Evolutionary conservation across 2,329 filamentous ascomycete species (phyloP), one percentile per base, ranked within the genome.

Genomic region (Knufia petricola): DNA sequence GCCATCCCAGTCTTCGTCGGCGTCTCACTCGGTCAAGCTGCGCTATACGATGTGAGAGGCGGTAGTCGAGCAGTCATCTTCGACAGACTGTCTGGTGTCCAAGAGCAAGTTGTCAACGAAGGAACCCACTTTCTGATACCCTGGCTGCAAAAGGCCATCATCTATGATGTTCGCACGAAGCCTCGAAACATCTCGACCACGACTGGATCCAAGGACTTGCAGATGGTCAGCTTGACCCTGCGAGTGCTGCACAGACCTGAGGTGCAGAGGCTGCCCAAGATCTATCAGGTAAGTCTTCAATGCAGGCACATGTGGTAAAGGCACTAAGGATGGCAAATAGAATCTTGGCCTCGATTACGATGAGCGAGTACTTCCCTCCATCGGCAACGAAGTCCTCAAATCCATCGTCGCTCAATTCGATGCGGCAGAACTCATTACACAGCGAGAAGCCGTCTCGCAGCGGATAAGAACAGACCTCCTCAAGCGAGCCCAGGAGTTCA

Each of bases 331-430:
- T 46, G 26, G 8, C 6, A 39, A 9, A 20, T 58, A 96, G 90
- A 92, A 88, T 65, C 90, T 98, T 67, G 92, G 92, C 64, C 85
- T 83, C 73, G 92, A 98, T 69, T 98, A 98, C 75, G 92, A 98
- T 68, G 92, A 98, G 78, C 81, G 92, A 69, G 92, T 98, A 51
- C 84, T 98, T 61, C 92, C 92, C 42, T 95, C 89, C 58, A 98
- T 98, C 70, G 92, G 94, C 62, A 98, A 98, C 74, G 92, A 98
- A 80, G 92, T 98, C 60, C 82, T 98, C 65, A 98, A 98, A 76
- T 81, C 89, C 62, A 95, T 98, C 61, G 92, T 98, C 50, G 92
- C 92, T 55, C 92, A 96, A 69, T 98, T 98, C 76, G 94, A 98
- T 67, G 92, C 92, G 57, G 89, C 87, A 55, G 92, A 98, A 74